A percentile compares a stretch with the other conserved stretches of the same genome.
Evolutionary conservation across 192 early-diverging fungal species (phyloP).

Genomic region (Pecoramyces ruminantium): DNA sequence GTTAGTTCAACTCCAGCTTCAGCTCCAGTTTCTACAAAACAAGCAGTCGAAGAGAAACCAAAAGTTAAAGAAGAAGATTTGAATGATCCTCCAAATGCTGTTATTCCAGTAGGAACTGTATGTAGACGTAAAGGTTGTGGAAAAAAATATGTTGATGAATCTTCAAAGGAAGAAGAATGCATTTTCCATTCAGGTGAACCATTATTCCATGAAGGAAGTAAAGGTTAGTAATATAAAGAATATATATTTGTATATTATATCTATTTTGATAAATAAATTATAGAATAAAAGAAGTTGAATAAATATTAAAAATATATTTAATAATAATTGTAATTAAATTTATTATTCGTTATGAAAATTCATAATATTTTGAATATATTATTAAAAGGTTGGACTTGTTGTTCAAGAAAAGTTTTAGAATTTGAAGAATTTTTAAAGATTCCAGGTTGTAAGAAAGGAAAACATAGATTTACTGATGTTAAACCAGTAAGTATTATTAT

Average conservation of each 20-base stretch:
- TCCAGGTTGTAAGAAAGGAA: constrained; percentile 72
- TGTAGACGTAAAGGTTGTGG: constrained; percentile 77
- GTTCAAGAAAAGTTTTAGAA: constrained; percentile 81
- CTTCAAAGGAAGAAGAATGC: constrained; percentile 37
- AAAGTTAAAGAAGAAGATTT: constrained; percentile 47
- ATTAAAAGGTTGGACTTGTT: constrained; percentile 75
- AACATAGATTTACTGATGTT: constrained; percentile 68
- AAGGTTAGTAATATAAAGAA: constrained; percentile 16
- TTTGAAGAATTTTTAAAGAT: constrained; percentile 98
- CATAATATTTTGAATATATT: too few relatives aligned
- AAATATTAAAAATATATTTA: too few relatives aligned
- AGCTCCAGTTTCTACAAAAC: neutral
- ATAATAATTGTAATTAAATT: too few relatives aligned
- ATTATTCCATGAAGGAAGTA: constrained; percentile 95
- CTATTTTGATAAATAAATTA: too few relatives aligned
- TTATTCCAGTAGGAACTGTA: constrained; percentile 46
- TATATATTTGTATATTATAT: neutral
- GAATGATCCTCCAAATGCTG: constrained; percentile 56
- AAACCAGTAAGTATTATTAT: neutral
- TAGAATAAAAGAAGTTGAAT: too few relatives aligned
- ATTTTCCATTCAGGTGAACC: constrained; percentile 75
- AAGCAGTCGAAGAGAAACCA: constrained; percentile 5
- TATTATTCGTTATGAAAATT: too few relatives aligned
- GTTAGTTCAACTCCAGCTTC: neutral
- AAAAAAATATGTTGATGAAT: constrained; percentile 39